Evolutionary conservation across 192 early-diverging fungal species (phyloP).

Genomic region (Coemansia aciculifera): DNA sequence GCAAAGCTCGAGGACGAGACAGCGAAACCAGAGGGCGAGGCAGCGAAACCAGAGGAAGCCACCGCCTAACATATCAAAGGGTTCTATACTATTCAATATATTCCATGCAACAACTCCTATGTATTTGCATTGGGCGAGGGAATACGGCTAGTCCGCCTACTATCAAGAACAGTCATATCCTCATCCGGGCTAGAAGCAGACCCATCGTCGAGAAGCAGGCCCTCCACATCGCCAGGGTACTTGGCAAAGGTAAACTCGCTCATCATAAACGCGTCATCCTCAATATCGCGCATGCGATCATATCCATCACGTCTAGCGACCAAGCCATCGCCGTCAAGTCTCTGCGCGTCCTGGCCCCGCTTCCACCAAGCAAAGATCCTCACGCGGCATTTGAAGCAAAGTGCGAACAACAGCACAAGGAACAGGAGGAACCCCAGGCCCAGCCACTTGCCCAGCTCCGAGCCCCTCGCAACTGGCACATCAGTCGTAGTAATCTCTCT

Average conservation of each 20-base stretch:
- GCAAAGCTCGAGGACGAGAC: slow-evolving; percentile 50
- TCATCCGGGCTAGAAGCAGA: slow-evolving; percentile 48
- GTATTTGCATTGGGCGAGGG: not conserved
- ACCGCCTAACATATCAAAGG: not conserved
- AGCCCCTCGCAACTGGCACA: not conserved
- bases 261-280: slow-evolving; percentile 46
- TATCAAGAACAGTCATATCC: slow-evolving; percentile 12
- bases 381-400: slow-evolving; percentile 22
- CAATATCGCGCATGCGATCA: slow-evolving; percentile 3
- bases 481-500: not conserved
- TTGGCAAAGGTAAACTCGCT: slow-evolving; percentile 37
- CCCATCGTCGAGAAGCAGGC: slow-evolving; percentile 39
- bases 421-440: slow-evolving; percentile 16
- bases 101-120: not conserved
- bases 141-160: slow-evolving; percentile 3
- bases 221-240: slow-evolving; percentile 17
- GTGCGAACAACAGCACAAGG: slow-evolving; percentile 10
- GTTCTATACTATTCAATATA: not conserved
- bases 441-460: slow-evolving; percentile 22
- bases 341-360: slow-evolving; percentile 4
- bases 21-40: slow-evolving; percentile 39
- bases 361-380: slow-evolving; percentile 40
- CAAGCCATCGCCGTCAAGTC: slow-evolving; percentile 11
- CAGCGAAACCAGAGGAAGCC: slow-evolving; percentile 18
- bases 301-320: slow-evolving; percentile 4